phyloP scores from a whole-genome alignment of 2,329 filamentous ascomycete genomes.

The Beauveria rudraprayagi region DNA sequence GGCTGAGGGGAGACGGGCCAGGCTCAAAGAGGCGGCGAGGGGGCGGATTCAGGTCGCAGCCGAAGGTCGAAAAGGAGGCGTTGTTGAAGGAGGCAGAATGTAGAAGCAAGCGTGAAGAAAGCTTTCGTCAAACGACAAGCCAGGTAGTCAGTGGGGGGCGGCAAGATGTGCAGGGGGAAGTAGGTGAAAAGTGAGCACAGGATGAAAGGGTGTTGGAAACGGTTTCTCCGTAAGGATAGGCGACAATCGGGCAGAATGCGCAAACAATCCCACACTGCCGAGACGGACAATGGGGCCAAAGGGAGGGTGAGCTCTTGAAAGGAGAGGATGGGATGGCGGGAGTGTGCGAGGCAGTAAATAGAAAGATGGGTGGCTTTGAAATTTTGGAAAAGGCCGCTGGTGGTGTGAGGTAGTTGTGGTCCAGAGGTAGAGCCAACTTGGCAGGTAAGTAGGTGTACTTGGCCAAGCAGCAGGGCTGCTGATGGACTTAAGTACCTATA shows the following conservation, averaged over 20 bases:
- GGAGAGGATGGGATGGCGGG: conserved; percentile 13
- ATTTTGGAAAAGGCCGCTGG: neutral
- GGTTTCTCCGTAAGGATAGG: neutral
- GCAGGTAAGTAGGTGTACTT: no score
- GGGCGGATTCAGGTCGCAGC: neutral
- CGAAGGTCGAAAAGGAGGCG: neutral
- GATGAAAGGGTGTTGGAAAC: conserved; percentile 10
- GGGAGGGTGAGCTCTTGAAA: conserved; percentile 8
- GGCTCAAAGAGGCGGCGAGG: neutral
- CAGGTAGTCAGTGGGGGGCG: neutral
- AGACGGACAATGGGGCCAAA: conserved; percentile 14
- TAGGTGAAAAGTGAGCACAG: conserved; percentile 14
- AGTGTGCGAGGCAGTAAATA: neutral
- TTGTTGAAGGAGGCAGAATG: neutral
- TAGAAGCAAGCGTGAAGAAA: conserved; percentile 6
- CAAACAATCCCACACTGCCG: conserved; percentile 16
- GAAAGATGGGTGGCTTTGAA: neutral
- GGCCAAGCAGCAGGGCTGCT: no score
- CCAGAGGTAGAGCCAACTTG: no score
- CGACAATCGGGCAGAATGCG: conserved; percentile 15
- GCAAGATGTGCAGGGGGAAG: conserved; percentile 1
- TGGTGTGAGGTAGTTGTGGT: neutral
- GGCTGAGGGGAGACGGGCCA: no score
- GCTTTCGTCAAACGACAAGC: conserved; percentile 4
- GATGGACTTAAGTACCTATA: no score